Base-by-base conservation (phyloP, 768 basidiomycete genomes). In the Mycena leptocephala region DNA sequence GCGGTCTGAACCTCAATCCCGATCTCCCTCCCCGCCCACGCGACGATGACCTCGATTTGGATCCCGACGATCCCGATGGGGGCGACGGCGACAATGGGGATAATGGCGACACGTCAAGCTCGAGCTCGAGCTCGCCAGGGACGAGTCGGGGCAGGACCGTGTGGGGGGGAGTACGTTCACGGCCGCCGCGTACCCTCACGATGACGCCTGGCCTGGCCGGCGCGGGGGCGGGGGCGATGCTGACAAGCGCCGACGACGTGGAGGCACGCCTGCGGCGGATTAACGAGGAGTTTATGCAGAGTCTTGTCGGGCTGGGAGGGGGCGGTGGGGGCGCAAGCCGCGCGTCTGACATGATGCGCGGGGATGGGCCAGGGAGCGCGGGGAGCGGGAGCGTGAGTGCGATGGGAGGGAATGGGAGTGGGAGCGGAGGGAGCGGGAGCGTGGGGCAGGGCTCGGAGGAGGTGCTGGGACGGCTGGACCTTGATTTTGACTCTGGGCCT, bases 221-320 rank as follows among this genome's bases (percentile, higher is more conserved):
- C 9, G 82, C 83, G 5, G 82, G n/a, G n/a, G n/a, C 43, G 18
- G 2, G 82, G 35, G 88, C 91, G 22, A 90, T 94, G 89, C 84
- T 94, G 37, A 93, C 93, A n/a, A 91, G 87, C 35, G 91, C 90
- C 76, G 87, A 88, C 6, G 94, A 92, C 85, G 90, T 95, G 3
- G 93, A 94, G 64, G 92, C 92, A 82, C 86, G 89, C 75, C 81
- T 95, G 67, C 85, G 84, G 61, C 87, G 87, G 87, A 93, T 95
- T 94, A 91, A 94, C 72, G 93, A 92, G 77, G 86, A 87, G 51
- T 95, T 95, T 82, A 76, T 91, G 79, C 89, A 88, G 70, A 93
- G 92, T 61, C 83, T 95, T 35, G 91, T 92, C 72, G 92, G 92
- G n/a, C 84, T 95, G 2, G 89, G 88, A n/a, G n/a, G 84, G 86